Evolutionary conservation across 1,284 basidiomycete species (phyloP), one percentile per base, ranked within the genome.

Genomic region (Pseudozyma thailandica): DNA sequence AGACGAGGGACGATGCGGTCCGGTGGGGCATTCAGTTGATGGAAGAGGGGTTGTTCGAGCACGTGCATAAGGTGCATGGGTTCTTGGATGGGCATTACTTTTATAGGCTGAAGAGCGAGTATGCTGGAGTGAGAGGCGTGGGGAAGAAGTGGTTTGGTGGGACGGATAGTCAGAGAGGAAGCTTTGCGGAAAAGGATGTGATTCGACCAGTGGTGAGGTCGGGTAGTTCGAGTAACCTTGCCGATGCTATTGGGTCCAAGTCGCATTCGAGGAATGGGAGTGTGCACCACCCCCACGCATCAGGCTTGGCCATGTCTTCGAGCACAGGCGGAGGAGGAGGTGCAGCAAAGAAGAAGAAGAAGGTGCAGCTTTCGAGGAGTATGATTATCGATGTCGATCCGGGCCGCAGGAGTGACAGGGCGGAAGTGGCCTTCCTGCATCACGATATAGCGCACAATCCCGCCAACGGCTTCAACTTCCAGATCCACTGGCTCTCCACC

Each of bases 401-500:
- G 1, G 72, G 65, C 7, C 68, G 75, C 7, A 70, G 72, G 16
- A 77, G 74, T 35, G 77, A 80, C 33, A 77, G 79, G 1, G 75
- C 80, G 12, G 81, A 82, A 45, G 72, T 81, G 3, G 80, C 80
- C 4, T 73, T 82, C 50, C 48, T 82, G 27, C 81, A 82, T 45
- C 79, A 82, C 62, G 81, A 82, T 51, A 59, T 80, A 1, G 71
- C 81, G 23, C 81, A 82, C 69, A 83, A 83, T 38, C 79, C 81
- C 1, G 77, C 75, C 9, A 83, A 83, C 55, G 80, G 81, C 15
- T 83, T 83, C 68, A 83, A 82, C 50, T 82, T 80, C 48, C 94
- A 98, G 83, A 86, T 98, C 39, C 93, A 98, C 74, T 98, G 96
- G 95, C 90, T 98, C 23, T 94, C 93, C 9, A 92, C 94, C 0